Evolutionary conservation across 2,329 filamentous ascomycete genomes (phyloP).

Genomic region (Alternaria gansuensis): DNA sequence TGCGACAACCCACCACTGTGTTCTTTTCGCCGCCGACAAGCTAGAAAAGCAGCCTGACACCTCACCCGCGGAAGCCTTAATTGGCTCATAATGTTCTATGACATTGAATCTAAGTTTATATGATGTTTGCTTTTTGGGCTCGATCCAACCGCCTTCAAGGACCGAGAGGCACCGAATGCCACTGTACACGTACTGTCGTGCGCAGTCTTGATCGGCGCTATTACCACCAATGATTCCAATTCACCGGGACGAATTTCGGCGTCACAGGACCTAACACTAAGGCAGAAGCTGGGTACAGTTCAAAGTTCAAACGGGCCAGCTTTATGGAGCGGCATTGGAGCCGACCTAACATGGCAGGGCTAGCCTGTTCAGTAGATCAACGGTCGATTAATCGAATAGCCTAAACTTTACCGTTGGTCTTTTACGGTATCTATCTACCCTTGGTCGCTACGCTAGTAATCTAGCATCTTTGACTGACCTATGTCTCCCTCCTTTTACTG

Average conservation of each 20-base stretch:
- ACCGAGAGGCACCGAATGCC: background rate
- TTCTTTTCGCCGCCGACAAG: background rate
- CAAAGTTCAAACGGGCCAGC: background rate
- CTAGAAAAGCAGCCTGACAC: background rate
- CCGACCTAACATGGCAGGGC: background rate
- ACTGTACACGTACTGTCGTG: background rate
- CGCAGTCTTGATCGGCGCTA: background rate
- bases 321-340: background rate
- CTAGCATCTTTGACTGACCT: background rate
- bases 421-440: background rate
- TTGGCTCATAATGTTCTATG: background rate
- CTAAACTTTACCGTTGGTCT: background rate
- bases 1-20: background rate
- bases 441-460: background rate
- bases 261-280: background rate
- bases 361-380: background rate
- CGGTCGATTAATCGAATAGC: background rate
- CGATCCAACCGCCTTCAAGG: background rate
- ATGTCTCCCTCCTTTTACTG: background rate
- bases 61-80: background rate
- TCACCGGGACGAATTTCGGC: background rate
- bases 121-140: background rate
- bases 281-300: background rate
- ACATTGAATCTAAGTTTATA: constrained; percentile 2
- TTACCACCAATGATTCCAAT: background rate